These are phyloP conservation scores for Colletotrichum sojae DNA, from an alignment of 2,329 filamentous ascomycete species.

Conservation along the genomic window DNA sequence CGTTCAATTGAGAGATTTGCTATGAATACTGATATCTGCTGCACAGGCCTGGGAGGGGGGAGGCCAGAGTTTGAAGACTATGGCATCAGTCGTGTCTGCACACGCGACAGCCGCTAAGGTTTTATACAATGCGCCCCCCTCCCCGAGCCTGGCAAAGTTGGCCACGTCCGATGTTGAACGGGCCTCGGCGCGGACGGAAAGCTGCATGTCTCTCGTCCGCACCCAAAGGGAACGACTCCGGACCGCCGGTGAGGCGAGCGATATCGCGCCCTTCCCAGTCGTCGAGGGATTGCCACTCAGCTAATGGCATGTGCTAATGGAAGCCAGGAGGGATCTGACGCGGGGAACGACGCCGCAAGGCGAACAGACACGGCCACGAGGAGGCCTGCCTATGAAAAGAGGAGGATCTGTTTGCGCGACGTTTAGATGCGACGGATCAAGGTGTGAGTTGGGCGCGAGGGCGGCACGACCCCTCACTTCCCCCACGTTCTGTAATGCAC, in stretches of 20 bases:
- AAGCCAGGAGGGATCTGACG: conserved; percentile 8
- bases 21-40: neutral
- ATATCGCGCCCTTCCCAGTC: conserved; percentile 8
- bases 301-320: conserved; percentile 34
- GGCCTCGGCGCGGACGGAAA: neutral
- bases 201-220: conserved; percentile 11
- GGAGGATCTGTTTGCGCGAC: conserved; percentile 17
- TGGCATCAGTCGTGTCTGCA: neutral
- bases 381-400: conserved; percentile 24
- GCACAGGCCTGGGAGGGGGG: neutral
- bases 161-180: conserved; percentile 9
- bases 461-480: conserved; percentile 44
- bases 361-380: conserved; percentile 7
- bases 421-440: conserved; percentile 35
- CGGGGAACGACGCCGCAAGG: conserved; percentile 8
- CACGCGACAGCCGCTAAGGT: conserved; percentile 19
- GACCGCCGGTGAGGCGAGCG: conserved; percentile 1
- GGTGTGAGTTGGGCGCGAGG: conserved; percentile 28
- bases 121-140: conserved; percentile 25
- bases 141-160: conserved; percentile 8
- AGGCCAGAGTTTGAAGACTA: neutral
- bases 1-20: neutral
- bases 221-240: conserved; percentile 4
- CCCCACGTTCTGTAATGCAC: conserved; percentile 52
- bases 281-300: conserved; percentile 1